A percentile compares a stretch with the other conserved stretches of the same genome.
Conservation (phyloP, 2,329 filamentous ascomycete genomes). For the Coleophoma cylindrospora region DNA sequence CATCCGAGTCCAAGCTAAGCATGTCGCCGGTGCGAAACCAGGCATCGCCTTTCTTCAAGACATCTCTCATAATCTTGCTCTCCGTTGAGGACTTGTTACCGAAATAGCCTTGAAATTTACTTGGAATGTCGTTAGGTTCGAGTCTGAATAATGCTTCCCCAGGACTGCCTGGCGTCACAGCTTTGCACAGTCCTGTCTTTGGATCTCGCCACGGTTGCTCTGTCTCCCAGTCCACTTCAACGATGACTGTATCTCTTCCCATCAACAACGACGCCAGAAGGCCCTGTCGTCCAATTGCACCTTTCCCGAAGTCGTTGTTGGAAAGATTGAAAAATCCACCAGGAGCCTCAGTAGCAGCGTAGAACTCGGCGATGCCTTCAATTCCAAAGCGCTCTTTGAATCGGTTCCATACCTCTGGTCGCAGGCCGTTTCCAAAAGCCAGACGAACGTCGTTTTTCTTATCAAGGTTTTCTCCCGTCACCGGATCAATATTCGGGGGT, state of each 20-base stretch:
- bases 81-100: slow-evolving; percentile 66
- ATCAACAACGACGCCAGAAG: slow-evolving; percentile 52
- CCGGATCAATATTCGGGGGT: slow-evolving; percentile 53
- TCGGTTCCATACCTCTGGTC: slow-evolving; percentile 78
- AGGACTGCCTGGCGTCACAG: slow-evolving; percentile 52
- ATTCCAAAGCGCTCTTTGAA: slow-evolving; percentile 81
- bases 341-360: slow-evolving; percentile 70
- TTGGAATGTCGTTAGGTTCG: slow-evolving; percentile 56
- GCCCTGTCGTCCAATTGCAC: slow-evolving; percentile 73
- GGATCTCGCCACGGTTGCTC: slow-evolving; percentile 65
- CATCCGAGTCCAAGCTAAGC: slow-evolving; percentile 64
- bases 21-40: slow-evolving; percentile 86
- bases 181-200: slow-evolving; percentile 62
- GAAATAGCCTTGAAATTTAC: slow-evolving; percentile 78
- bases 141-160: slow-evolving; percentile 75
- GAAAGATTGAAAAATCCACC: slow-evolving; percentile 68
- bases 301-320: slow-evolving; percentile 67
- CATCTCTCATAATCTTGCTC: slow-evolving; percentile 68
- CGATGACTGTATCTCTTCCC: slow-evolving; percentile 47
- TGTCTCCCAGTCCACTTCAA: slow-evolving; percentile 66
- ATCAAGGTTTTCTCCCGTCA: slow-evolving; percentile 65
- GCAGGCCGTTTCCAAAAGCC: slow-evolving; percentile 80
- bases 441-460: slow-evolving; percentile 66
- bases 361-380: slow-evolving; percentile 72
- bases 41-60: slow-evolving; percentile 70